These are phyloP conservation scores for Erythrophleum fordii DNA, from an alignment of 306 rosid genomes.

Conservation along the genomic window DNA sequence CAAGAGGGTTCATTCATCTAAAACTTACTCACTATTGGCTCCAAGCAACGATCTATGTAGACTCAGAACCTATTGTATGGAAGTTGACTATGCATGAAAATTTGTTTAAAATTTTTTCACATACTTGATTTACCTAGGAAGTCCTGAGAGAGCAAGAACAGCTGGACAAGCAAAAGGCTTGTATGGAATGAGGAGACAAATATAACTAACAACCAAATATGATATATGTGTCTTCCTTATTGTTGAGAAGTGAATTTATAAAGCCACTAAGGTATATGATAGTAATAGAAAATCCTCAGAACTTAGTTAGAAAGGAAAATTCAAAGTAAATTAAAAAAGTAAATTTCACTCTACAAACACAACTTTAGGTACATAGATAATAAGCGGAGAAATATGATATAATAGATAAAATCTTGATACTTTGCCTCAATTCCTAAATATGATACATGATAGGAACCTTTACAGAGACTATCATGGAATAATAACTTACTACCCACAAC, in stretches of 20 bases:
- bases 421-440: neutral
- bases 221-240: neutral
- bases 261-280: no score
- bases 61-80: neutral
- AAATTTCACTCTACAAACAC: neutral
- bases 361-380: neutral
- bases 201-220: neutral
- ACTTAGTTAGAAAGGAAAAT: neutral
- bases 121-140: no score
- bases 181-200: neutral
- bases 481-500: neutral
- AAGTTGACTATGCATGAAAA: neutral
- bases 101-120: no score
- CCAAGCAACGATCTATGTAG: neutral
- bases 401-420: neutral
- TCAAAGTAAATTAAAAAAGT: neutral
- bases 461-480: neutral
- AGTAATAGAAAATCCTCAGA: no score
- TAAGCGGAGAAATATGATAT: neutral
- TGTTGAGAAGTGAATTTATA: no score
- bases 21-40: neutral
- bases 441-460: neutral
- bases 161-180: slow-evolving; percentile 12
- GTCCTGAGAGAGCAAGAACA: no score
- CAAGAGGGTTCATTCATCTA: neutral